Conservation (phyloP, 768 basidiomycete genomes). For the Boletus tomentosulus region DNA sequence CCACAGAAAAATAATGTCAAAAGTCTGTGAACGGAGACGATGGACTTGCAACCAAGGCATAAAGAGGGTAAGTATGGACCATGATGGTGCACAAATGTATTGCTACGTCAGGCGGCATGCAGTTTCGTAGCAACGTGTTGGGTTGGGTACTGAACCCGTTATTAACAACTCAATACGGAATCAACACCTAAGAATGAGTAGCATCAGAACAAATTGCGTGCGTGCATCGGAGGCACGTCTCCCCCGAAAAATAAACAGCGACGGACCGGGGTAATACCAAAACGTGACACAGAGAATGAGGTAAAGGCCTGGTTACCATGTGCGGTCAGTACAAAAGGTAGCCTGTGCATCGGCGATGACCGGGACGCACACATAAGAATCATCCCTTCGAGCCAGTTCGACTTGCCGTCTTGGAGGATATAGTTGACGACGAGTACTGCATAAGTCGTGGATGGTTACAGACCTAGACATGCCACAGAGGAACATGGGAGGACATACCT, state of each 20-base stretch:
- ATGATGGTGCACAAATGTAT: background rate
- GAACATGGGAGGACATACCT: slow-evolving; percentile 14
- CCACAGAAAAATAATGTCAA: background rate
- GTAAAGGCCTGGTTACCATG: slow-evolving; percentile 42
- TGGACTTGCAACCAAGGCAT: background rate
- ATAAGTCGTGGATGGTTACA: background rate
- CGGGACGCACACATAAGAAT: slow-evolving; percentile 59
- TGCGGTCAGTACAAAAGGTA: background rate
- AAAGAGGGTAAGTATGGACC: background rate
- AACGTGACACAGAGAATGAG: slow-evolving; percentile 52
- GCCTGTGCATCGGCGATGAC: background rate
- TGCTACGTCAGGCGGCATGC: background rate
- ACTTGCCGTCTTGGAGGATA: slow-evolving; percentile 80
- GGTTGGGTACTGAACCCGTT: background rate
- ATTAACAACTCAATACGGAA: background rate
- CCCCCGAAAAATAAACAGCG: background rate
- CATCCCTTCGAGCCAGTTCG: slow-evolving; percentile 90
- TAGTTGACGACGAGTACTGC: slow-evolving; percentile 81
- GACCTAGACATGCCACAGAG: background rate
- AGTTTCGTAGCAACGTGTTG: too few species aligned
- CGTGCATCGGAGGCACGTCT: background rate
- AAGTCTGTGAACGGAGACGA: background rate
- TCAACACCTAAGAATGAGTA: background rate
- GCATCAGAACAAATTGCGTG: slow-evolving; percentile 3
- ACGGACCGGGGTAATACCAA: slow-evolving; percentile 50